Percentiles rank a stretch among this genome's conserved stretches.
These are phyloP conservation scores for Xylaria sp. DNA, from an alignment of 2,329 filamentous ascomycete genomes.

Conservation along the genomic window DNA sequence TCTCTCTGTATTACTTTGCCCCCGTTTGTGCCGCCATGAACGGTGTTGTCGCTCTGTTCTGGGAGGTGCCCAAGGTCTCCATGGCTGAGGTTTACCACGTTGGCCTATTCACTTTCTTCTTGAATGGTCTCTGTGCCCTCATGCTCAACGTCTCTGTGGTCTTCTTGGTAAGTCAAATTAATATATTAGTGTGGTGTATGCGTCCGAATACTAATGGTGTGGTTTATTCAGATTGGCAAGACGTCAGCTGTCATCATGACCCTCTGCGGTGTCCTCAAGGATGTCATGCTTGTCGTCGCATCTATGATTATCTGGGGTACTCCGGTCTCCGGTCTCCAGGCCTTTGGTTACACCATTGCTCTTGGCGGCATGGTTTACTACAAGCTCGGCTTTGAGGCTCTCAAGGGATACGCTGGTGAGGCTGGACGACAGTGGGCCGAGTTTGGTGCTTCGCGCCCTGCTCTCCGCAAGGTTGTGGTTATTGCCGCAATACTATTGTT, in stretches of 20 bases:
- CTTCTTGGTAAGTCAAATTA: constrained; percentile 68
- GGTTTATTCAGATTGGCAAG: constrained; percentile 73
- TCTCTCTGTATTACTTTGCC: constrained; percentile 89
- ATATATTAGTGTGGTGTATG: not conserved
- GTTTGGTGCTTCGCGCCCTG: constrained; percentile 76
- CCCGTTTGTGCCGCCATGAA: constrained; percentile 85
- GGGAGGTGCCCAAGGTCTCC: constrained; percentile 71
- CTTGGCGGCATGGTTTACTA: constrained; percentile 81
- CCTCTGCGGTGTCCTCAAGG: constrained; percentile 85
- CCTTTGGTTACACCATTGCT: constrained; percentile 82
- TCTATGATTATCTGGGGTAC: constrained; percentile 84
- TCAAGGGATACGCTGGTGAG: constrained; percentile 77
- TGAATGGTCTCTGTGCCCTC: constrained; percentile 79
- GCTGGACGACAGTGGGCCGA: constrained; percentile 81
- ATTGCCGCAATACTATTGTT: constrained; percentile 64
- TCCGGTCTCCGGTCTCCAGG: constrained; percentile 73
- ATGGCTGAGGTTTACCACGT: constrained; percentile 74
- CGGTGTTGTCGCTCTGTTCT: constrained; percentile 70
- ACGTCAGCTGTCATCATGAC: constrained; percentile 85
- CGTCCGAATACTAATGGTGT: constrained; percentile 33
- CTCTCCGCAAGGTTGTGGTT: constrained; percentile 76
- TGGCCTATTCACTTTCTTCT: constrained; percentile 70
- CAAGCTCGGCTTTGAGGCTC: constrained; percentile 80
- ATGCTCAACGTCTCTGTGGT: constrained; percentile 84
- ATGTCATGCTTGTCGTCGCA: constrained; percentile 78